These are phyloP conservation scores for Phtheirospermum japonicum DNA, from an alignment of 257 asterid genomes.

Conservation along the genomic window DNA sequence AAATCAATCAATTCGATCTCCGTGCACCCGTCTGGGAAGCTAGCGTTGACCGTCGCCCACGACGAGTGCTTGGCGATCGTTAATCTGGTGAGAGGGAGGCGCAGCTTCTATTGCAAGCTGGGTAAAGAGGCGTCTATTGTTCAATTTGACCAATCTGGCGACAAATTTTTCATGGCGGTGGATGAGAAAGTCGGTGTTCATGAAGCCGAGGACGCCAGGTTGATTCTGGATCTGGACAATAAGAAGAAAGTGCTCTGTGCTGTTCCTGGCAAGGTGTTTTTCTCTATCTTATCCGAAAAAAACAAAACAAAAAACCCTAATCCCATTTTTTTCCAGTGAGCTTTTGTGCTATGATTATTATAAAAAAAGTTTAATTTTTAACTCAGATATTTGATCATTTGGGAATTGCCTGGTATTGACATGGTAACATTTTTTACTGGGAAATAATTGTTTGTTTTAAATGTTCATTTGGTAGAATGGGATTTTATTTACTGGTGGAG, in stretches of 20 bases:
- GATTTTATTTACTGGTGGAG: constrained; percentile 86
- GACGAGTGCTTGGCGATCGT: constrained; percentile 86
- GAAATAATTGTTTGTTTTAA: no score
- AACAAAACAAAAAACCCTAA: no score
- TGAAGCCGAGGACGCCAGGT: constrained; percentile 73
- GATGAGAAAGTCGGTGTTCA: constrained; percentile 71
- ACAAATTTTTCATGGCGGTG: constrained; percentile 59
- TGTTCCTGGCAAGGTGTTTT: constrained; percentile 55
- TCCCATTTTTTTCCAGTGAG: no score
- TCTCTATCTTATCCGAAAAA: neutral
- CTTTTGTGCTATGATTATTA: no score
- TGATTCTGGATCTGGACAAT: constrained; percentile 52
- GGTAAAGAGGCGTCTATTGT: constrained; percentile 72
- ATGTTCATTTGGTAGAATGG: constrained; percentile 49
- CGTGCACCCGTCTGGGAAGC: constrained; percentile 80
- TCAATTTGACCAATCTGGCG: constrained; percentile 54
- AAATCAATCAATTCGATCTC: constrained; percentile 64
- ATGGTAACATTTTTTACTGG: no score
- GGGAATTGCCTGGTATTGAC: no score
- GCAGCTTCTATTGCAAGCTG: constrained; percentile 72
- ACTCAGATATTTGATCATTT: no score
- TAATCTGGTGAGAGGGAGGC: constrained; percentile 80
- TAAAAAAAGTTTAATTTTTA: neutral
- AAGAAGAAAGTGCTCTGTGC: constrained; percentile 72
- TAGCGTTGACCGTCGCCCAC: constrained; percentile 77